These are phyloP conservation scores for Pulveroboletus sp. DNA, from an alignment of 768 basidiomycete genomes.

Conservation along the genomic window DNA sequence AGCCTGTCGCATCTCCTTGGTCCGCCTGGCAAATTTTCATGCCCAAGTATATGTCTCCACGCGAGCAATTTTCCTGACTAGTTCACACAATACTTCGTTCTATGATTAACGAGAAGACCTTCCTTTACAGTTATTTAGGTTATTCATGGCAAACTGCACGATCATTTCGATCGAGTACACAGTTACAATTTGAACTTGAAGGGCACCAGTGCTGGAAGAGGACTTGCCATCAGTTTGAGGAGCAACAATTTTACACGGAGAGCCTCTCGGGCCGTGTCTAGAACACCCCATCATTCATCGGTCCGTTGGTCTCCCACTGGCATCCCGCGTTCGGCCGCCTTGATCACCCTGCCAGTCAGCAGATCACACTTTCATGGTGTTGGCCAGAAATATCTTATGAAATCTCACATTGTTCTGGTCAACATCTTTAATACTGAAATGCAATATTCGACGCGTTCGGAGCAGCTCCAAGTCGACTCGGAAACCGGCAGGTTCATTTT, in stretches of 20 bases:
- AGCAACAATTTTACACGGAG: conserved; percentile 57
- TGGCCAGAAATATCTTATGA: conserved; percentile 50
- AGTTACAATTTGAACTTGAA: conserved; percentile 36
- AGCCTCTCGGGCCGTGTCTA: conserved; percentile 49
- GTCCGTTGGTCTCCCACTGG: no score
- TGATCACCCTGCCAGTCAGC: no score
- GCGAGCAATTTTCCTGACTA: no score
- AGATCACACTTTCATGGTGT: no score
- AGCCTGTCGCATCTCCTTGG: background rate
- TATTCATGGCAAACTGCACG: no score
- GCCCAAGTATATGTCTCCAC: no score
- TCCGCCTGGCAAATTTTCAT: background rate
- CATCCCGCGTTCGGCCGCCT: conserved; percentile 68
- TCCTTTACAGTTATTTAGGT: no score
- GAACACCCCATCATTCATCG: no score
- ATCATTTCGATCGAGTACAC: no score
- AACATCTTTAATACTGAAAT: conserved; percentile 61
- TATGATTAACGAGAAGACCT: no score
- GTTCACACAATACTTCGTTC: no score
- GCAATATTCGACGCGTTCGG: conserved; percentile 4
- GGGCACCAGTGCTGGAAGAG: conserved; percentile 53
- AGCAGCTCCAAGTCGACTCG: conserved; percentile 1
- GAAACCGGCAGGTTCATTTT: conserved; percentile 8
- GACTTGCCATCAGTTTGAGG: conserved; percentile 57
- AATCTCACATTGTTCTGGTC: conserved; percentile 63